Evolutionary conservation across 306 rosid species (phyloP).

Genomic region (Dalbergia cultrata): DNA sequence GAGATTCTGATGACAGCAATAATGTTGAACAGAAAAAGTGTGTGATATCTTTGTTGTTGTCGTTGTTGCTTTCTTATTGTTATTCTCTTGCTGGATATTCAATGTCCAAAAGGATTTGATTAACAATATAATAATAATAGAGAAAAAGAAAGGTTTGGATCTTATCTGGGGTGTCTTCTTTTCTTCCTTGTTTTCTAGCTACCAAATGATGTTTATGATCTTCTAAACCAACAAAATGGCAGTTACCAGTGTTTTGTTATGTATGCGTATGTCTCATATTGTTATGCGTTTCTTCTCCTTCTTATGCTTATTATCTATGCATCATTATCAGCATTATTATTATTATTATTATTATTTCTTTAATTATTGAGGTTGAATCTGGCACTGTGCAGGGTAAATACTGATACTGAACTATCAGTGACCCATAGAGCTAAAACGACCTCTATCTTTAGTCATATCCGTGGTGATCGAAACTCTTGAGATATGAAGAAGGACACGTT

Average conservation of each 20-base stretch:
- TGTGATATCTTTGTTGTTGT: slow-evolving; percentile 28
- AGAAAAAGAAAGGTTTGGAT: slow-evolving; percentile 40
- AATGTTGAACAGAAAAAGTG: slow-evolving; percentile 17
- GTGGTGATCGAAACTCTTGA: slow-evolving; percentile 50
- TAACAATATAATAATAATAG: not conserved
- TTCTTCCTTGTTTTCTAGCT: slow-evolving; percentile 25
- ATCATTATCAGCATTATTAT: not conserved
- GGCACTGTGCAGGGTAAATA: slow-evolving; percentile 49
- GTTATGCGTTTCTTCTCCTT: not conserved
- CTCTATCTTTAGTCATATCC: slow-evolving; percentile 43
- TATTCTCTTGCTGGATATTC: slow-evolving; percentile 35
- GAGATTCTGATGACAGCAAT: not conserved
- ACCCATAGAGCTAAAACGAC: slow-evolving; percentile 35
- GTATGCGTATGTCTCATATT: slow-evolving; percentile 22
- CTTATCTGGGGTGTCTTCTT: slow-evolving; percentile 19
- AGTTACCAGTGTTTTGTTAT: slow-evolving; percentile 38
- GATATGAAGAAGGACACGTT: not conserved
- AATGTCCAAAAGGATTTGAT: slow-evolving; percentile 39
- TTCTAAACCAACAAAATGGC: slow-evolving; percentile 45
- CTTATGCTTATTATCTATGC: slow-evolving; percentile 6
- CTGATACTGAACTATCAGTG: slow-evolving; percentile 34
- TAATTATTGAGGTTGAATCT: slow-evolving; percentile 41
- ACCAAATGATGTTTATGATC: slow-evolving; percentile 42
- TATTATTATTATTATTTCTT: not conserved
- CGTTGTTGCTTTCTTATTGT: slow-evolving; percentile 8